These are phyloP conservation scores for Coemansia sp. DNA, from an alignment of 371 early-diverging fungal species.

Conservation along the genomic window DNA sequence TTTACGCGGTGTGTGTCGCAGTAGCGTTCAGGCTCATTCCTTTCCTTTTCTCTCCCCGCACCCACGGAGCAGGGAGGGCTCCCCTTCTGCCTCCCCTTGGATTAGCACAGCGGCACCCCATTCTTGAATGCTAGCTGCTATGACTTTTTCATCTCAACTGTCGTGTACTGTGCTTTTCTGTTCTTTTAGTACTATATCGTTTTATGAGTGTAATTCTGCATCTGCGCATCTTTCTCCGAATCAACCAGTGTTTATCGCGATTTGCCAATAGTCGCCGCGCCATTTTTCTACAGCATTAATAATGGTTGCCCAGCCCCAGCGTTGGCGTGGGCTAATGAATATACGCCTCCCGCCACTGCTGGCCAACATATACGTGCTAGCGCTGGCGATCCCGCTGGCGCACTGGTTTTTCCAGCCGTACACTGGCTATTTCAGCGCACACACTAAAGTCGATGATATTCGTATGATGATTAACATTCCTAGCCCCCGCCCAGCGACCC, in stretches of 20 bases:
- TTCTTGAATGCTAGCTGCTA: slow-evolving; percentile 1
- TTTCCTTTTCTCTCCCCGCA: background rate
- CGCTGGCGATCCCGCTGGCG: slow-evolving; percentile 18
- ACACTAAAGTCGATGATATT: slow-evolving; percentile 12
- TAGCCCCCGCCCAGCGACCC: background rate
- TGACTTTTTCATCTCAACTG: background rate
- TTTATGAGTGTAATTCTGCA: background rate
- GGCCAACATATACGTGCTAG: slow-evolving; percentile 21
- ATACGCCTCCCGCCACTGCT: slow-evolving; percentile 18
- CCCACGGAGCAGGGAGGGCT: background rate
- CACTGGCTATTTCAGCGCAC: background rate
- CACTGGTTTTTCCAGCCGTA: slow-evolving; percentile 28
- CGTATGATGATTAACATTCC: slow-evolving; percentile 5
- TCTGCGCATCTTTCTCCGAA: background rate
- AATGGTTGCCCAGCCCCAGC: slow-evolving; percentile 3
- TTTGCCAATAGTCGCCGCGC: slow-evolving; percentile 1
- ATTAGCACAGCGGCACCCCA: background rate
- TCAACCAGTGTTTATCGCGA: background rate
- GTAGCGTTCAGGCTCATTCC: background rate
- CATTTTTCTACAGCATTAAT: background rate
- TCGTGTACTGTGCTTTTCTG: background rate
- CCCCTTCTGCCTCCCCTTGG: background rate
- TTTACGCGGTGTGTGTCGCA: background rate
- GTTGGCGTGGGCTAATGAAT: slow-evolving; percentile 3
- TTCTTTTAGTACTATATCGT: slow-evolving; percentile 2